Conservation (phyloP, 129 eudicot species). For the Chrysanthemum makinoi region DNA sequence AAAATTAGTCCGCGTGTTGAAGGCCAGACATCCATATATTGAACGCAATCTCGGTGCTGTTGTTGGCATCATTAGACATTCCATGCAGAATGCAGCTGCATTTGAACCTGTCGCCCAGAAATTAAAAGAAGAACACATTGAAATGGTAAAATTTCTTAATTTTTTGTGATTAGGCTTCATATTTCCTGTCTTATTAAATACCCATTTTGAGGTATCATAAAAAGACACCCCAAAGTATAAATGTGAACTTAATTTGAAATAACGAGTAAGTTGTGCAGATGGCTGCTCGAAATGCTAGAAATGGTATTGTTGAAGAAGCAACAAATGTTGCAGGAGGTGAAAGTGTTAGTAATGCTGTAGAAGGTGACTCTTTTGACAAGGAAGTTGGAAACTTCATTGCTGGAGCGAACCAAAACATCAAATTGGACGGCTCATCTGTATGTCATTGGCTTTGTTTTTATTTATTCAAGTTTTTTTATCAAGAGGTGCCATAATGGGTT, state of each 20-base stretch:
- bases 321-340: constrained; percentile 33
- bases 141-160: constrained; percentile 33
- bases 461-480: neutral
- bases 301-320: constrained; percentile 30
- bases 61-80: constrained; percentile 62
- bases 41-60: constrained; percentile 69
- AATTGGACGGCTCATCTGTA: constrained; percentile 33
- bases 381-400: constrained; percentile 41
- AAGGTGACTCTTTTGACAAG: constrained; percentile 32
- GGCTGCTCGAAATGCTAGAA: constrained; percentile 36
- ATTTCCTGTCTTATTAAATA: neutral
- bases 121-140: constrained; percentile 44
- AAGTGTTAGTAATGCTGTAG: constrained; percentile 31
- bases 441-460: constrained; percentile 5
- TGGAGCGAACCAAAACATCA: constrained; percentile 38
- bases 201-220: neutral
- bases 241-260: constrained; percentile 16
- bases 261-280: constrained; percentile 24
- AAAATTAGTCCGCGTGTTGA: constrained; percentile 52
- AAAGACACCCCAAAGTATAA: neutral
- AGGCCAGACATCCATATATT: constrained; percentile 59
- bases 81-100: constrained; percentile 63
- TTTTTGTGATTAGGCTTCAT: neutral
- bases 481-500: neutral
- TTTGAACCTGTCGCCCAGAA: constrained; percentile 58